Evolutionary conservation across 1,139 yeast genomes (phyloP).

Genomic region (Zygoascus sp.): DNA sequence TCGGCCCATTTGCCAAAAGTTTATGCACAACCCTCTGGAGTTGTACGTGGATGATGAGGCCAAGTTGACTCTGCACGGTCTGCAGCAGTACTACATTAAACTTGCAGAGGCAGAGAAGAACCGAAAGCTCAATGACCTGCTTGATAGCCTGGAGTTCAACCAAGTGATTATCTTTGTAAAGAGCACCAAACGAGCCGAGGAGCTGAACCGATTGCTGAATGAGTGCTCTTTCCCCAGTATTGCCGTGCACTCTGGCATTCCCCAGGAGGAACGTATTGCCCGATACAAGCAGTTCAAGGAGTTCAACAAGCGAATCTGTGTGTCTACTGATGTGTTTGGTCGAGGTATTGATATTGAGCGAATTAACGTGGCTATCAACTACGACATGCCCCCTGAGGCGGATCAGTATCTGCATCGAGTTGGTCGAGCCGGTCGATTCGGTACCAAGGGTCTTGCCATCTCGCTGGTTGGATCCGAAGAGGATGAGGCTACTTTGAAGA

Average conservation of each 20-base stretch:
- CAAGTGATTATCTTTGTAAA: constrained; percentile 96
- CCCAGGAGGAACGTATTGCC: constrained; percentile 97
- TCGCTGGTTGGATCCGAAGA: constrained; percentile 83
- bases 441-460: constrained; percentile 96
- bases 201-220: constrained; percentile 81
- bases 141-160: constrained; percentile 93
- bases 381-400: constrained; percentile 79
- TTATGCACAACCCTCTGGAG: constrained; percentile 97
- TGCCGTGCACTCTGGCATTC: constrained; percentile 93
- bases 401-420: constrained; percentile 98
- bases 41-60: constrained; percentile 98
- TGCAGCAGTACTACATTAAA: constrained; percentile 93
- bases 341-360: constrained; percentile 99
- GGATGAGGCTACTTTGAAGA: constrained; percentile 85
- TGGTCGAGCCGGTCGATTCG: constrained; percentile 99
- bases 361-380: constrained; percentile 95
- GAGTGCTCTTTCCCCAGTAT: constrained; percentile 97
- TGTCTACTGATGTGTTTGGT: constrained; percentile 96
- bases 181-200: constrained; percentile 88
- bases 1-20: constrained; percentile 95
- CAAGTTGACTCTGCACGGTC: constrained; percentile 93
- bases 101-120: constrained; percentile 89
- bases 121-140: constrained; percentile 84
- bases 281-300: constrained; percentile 96
- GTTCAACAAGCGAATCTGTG: constrained; percentile 98